A percentile compares a stretch with the other conserved stretches of the same genome.
Evolutionary conservation across 2,329 filamentous ascomycete genomes (phyloP).

Genomic region (Cercospora sesami): DNA sequence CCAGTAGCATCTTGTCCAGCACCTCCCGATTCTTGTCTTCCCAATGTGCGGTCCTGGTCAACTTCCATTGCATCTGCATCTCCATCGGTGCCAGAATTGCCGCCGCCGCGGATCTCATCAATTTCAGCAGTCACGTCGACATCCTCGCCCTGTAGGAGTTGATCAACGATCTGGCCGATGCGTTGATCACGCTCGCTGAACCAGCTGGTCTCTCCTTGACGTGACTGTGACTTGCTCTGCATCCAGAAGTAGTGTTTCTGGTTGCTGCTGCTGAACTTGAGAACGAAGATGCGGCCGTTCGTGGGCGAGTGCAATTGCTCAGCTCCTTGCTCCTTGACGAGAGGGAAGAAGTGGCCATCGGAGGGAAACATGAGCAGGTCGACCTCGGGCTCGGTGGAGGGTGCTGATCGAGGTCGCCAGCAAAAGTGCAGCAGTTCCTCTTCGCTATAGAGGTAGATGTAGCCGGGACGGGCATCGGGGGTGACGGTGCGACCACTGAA

Average conservation of each 20-base stretch:
- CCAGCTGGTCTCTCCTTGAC: slow-evolving; percentile 67
- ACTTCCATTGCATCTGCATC: slow-evolving; percentile 58
- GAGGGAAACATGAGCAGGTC: slow-evolving; percentile 92
- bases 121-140: slow-evolving; percentile 76
- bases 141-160: slow-evolving; percentile 82
- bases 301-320: slow-evolving; percentile 64
- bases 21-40: slow-evolving; percentile 69
- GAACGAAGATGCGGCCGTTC: slow-evolving; percentile 85
- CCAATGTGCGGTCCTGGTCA: slow-evolving; percentile 69
- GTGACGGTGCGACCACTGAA: slow-evolving; percentile 63
- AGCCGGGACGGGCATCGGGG: slow-evolving; percentile 71
- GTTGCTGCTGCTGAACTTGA: slow-evolving; percentile 92
- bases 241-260: slow-evolving; percentile 94
- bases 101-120: slow-evolving; percentile 56
- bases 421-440: slow-evolving; percentile 97
- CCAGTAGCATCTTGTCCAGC: slow-evolving; percentile 85
- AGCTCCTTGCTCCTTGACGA: slow-evolving; percentile 43
- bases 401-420: slow-evolving; percentile 79
- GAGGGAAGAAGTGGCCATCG: slow-evolving; percentile 80
- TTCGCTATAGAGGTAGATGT: slow-evolving; percentile 88
- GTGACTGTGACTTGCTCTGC: slow-evolving; percentile 82
- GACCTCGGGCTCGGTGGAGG: slow-evolving; percentile 72
- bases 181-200: slow-evolving; percentile 84
- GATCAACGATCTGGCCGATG: slow-evolving; percentile 83
- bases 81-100: slow-evolving; percentile 61